These are phyloP conservation scores for Simmondsia chinensis DNA, from an alignment of 148 eudicot species.

Conservation along the genomic window DNA sequence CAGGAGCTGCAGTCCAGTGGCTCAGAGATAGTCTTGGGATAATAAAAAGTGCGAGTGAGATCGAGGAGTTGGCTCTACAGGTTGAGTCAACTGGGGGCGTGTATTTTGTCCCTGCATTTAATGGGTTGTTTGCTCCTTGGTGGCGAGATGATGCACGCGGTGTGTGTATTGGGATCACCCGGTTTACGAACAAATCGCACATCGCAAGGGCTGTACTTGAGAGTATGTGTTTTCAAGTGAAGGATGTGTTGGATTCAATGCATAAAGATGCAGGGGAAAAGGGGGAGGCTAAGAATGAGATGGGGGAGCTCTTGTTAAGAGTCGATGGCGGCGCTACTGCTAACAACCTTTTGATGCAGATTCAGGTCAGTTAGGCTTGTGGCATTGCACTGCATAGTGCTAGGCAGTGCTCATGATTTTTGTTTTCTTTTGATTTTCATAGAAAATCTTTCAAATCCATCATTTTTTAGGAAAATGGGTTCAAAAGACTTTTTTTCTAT, in stretches of 20 bases:
- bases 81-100: slow-evolving; percentile 91
- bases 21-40: slow-evolving; percentile 89
- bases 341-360: slow-evolving; percentile 85
- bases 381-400: too few species aligned
- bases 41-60: slow-evolving; percentile 64
- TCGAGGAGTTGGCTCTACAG: slow-evolving; percentile 74
- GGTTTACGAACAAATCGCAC: slow-evolving; percentile 85
- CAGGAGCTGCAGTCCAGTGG: slow-evolving; percentile 99
- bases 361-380: slow-evolving; percentile 64
- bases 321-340: slow-evolving; percentile 97
- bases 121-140: slow-evolving; percentile 99
- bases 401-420: too few species aligned
- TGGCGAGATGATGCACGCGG: slow-evolving; percentile 99
- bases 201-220: slow-evolving; percentile 94
- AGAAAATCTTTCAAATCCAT: too few species aligned
- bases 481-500: too few species aligned
- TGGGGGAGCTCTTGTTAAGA: slow-evolving; percentile 78
- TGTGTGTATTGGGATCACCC: slow-evolving; percentile 80
- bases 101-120: slow-evolving; percentile 95
- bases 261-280: slow-evolving; percentile 77
- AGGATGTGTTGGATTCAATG: slow-evolving; percentile 96
- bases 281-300: slow-evolving; percentile 54
- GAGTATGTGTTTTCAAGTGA: slow-evolving; percentile 96
- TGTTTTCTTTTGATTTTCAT: too few species aligned
- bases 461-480: too few species aligned